Evolutionary conservation across 2,329 filamentous ascomycete species (phyloP), one percentile per base, ranked within the genome.

Genomic region (Claviceps monticola): DNA sequence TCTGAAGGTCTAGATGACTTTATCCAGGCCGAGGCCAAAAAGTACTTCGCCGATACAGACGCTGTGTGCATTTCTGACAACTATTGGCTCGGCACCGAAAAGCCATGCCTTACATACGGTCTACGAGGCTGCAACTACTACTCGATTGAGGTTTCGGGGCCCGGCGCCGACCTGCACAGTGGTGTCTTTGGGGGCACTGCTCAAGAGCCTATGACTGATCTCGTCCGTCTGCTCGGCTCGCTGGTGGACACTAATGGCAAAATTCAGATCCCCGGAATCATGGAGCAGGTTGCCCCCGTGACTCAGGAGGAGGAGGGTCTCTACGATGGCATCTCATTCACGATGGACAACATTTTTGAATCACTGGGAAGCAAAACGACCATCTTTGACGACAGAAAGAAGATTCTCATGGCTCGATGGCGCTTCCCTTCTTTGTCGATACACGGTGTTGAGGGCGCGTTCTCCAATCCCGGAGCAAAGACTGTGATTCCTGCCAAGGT

Each of bases 31-130:
- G 93, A 98, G 72, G 89, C 86, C 58, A 88, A 94, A 73, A 86
- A 87, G 62, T 97, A 84, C 76, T 98, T 98, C 74, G 88, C 88
- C 63, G 91, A 96, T 62, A 83, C 89, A 38, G 93, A 98, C 59
- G 93, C 90, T 5, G 88, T 97, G 55, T 98, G 93, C 73, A 98
- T 98, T 66, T 95, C 88, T 47, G 93, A 98, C 71, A 98, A 98
- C 79, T 98, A 98, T 82, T 98, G 93, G 93, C 83, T 98, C 42
- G 93, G 93, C 54, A 97, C 93, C 5, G 89, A 97, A 78, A 96
- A 96, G 78, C 93, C 93, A 13, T 98, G 93, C 69, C 73, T 98
- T 64, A 98, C 93, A 9, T 98, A 98, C 68, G 93, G 93, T 60
- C 84, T 98, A 56, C 86, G 93, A 59, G 93, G 93, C 51, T 94